These are phyloP conservation scores for Venturia aucupariae DNA, from an alignment of 2,329 filamentous ascomycete species.

Conservation along the genomic window DNA sequence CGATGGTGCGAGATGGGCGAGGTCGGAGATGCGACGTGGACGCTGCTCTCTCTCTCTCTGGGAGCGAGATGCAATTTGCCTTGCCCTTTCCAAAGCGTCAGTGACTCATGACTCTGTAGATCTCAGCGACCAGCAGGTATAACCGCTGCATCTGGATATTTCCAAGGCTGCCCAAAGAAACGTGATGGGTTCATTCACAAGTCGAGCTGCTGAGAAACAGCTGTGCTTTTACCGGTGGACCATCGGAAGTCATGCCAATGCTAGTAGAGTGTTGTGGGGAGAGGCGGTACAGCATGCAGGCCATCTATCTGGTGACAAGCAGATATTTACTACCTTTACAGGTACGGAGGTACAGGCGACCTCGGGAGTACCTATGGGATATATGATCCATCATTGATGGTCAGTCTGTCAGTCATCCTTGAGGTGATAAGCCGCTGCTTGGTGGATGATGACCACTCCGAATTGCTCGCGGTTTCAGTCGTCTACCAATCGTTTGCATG, in stretches of 20 bases:
- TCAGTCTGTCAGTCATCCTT: no score
- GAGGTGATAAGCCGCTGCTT: conserved; percentile 1
- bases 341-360: no score
- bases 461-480: background rate
- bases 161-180: no score
- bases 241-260: background rate
- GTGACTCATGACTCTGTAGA: conserved; percentile 8
- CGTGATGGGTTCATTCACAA: background rate
- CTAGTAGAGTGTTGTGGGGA: background rate
- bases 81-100: conserved; percentile 1
- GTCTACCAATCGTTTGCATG: background rate
- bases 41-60: background rate
- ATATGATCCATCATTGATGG: no score
- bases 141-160: no score
- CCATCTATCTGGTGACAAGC: background rate
- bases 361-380: no score
- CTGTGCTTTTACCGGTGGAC: background rate
- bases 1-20: no score
- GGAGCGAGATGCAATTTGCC: conserved; percentile 2
- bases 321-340: background rate
- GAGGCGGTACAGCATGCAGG: background rate
- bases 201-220: background rate
- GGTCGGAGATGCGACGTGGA: background rate
- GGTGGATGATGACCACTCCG: background rate
- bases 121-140: background rate